Evolutionary conservation across 2,329 filamentous ascomycete genomes (phyloP), one percentile per base, ranked within the genome.

Genomic region (Botrytis fabae): DNA sequence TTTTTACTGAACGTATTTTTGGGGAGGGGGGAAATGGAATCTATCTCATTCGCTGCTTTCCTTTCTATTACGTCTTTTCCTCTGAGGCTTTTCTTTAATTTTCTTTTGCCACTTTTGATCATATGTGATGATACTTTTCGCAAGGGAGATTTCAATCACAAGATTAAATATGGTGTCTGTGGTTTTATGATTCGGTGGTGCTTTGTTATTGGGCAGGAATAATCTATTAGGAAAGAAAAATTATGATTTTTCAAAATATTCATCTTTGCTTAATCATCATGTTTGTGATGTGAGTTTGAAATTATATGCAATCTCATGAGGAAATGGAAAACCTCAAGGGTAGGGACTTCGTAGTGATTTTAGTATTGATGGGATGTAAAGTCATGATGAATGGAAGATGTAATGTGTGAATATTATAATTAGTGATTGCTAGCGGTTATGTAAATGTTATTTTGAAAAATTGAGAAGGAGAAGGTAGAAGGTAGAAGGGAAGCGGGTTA

Each of bases 1-100:
- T 76, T 62, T 75, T 57, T 32, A 57, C 61, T 65, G 20, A 28
- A 35, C 22, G 35, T 54, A 28, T 59, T 69, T 69, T 69, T 69
- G 48, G 12, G n/a, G 38, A 54, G 28, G 59, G 40, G 32, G 32
- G 61, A 32, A 38, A 32, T 40, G 61, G 25, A 70, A 16, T 44
- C n/a, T 60, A 64, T 71, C 69, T 71, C 69, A 42, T 38, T 71
- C 69, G 42, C 54, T 71, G 44, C 61, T 66, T 59, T 60, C 51
- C 51, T 65, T 64, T 51, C 48, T 44, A 42, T 64, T 66, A 44
- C 32, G 28, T 57, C 7, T 44, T 66, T 42, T 44, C 12, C 9
- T 59, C 35, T 48, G 25, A 28, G 14, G 12, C 32, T 60, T 44
- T 60, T 71, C 44, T 28, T 35, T 38, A 35, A n/a, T 46, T 38